Percentiles rank a stretch among this genome's conserved stretches.
Conservation (phyloP, 1,139 yeast species). For the Meyerozyma guilliermondii region DNA sequence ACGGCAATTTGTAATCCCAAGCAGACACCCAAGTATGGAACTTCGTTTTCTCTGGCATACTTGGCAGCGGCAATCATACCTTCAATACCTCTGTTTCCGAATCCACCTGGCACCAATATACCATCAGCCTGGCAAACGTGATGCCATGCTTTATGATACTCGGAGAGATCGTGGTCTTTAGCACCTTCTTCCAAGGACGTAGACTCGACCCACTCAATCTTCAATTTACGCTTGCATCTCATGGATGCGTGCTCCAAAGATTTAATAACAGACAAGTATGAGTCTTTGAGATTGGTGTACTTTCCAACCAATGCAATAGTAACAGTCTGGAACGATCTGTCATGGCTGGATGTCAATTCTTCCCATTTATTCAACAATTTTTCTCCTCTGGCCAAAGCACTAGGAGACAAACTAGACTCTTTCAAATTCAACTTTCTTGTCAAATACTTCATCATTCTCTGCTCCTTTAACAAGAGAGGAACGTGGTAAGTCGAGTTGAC, state of each 20-base stretch:
- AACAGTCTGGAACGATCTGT: conserved; percentile 78
- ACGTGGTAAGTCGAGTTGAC: conserved; percentile 97
- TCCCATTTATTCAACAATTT: conserved; percentile 75
- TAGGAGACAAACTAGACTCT: conserved; percentile 45
- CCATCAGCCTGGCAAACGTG: conserved; percentile 93
- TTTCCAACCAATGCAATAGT: conserved; percentile 96
- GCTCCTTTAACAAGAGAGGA: conserved; percentile 85
- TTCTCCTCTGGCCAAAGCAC: conserved; percentile 60
- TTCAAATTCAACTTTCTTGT: conserved; percentile 60
- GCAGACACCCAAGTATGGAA: conserved; percentile 96
- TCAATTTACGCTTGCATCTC: conserved; percentile 78
- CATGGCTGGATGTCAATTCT: conserved; percentile 68
- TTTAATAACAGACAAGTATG: conserved; percentile 91
- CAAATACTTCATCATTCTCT: conserved; percentile 75
- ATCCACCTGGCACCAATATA: conserved; percentile 97
- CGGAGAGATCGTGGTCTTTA: conserved; percentile 58
- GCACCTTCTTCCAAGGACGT: conserved; percentile 78
- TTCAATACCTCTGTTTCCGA: conserved; percentile 95
- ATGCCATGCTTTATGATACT: conserved; percentile 95
- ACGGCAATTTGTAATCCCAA: conserved; percentile 97
- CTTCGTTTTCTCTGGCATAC: conserved; percentile 92
- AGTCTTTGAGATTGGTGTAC: conserved; percentile 92
- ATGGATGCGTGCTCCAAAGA: conserved; percentile 93
- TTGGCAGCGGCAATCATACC: conserved; percentile 97
- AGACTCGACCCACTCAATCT: conserved; percentile 95